These are phyloP conservation scores for Alternaria metachromatica DNA, from an alignment of 2,329 filamentous ascomycete species.

Conservation along the genomic window DNA sequence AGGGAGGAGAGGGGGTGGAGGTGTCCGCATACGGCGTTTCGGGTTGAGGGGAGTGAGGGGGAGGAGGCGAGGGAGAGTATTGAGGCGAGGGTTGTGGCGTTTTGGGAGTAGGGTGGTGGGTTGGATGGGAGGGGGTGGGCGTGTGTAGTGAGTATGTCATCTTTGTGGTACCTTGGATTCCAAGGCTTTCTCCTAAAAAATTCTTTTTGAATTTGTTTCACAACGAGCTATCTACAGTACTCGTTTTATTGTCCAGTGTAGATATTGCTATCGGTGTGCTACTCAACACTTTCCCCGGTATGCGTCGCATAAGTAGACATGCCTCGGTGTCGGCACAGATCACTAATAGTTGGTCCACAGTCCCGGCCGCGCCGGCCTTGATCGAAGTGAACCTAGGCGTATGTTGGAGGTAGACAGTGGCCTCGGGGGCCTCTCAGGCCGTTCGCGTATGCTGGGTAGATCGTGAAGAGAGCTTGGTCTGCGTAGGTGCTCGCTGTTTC, in stretches of 20 bases:
- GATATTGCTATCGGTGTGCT: not conserved
- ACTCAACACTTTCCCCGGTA: not conserved
- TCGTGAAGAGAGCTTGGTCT: not conserved
- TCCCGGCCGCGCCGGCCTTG: not conserved
- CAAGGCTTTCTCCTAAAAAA: not conserved
- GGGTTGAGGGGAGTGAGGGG: conserved; percentile 16
- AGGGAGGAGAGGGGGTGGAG: conserved; percentile 24
- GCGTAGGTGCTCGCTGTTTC: not conserved
- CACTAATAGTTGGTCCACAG: not conserved
- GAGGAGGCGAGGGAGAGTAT: conserved; percentile 33
- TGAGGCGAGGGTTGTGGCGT: conserved; percentile 29
- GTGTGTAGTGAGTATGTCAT: not conserved
- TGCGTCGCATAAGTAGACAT: not conserved
- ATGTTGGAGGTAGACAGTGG: not conserved
- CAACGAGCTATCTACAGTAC: not conserved
- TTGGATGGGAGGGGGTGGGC: no score
- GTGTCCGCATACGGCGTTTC: conserved; percentile 37
- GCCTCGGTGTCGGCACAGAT: not conserved
- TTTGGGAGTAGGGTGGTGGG: conserved; percentile 17
- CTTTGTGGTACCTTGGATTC: not conserved
- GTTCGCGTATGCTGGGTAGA: not conserved
- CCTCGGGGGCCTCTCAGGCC: not conserved
- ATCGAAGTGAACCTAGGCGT: not conserved
- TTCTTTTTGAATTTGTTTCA: not conserved
- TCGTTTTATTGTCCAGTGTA: not conserved